Base-by-base conservation (phyloP, 2,329 filamentous ascomycete species). In the Verticillium isaacii region DNA sequence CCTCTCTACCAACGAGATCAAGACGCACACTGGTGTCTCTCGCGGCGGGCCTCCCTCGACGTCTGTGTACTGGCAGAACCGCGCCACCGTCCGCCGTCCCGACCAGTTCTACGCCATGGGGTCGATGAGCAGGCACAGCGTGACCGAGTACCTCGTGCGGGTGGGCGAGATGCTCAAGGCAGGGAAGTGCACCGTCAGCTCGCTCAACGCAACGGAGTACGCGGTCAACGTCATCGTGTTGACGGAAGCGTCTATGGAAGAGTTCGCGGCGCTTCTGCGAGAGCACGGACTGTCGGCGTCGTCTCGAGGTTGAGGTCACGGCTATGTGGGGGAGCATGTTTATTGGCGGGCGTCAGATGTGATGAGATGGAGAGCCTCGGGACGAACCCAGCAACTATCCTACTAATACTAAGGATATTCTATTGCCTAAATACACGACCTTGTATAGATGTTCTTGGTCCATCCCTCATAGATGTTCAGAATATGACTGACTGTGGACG, bases 221-320 rank as follows among this genome's bases (percentile, higher is more conserved):
- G 23, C 60, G 15, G 60, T 61, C 36, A 61, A 45, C 32, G 60
- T 61, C 19, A 45, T 61, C 15, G 45, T 61, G 11, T 2, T 36
- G 58, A 60, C 58, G 5, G 45, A 60, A 57, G 60, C 60, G 2
- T 32, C 57, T 1, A 23, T 17, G 39, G 11, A 19, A 29, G 52
- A 56, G 55, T 58, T 57, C 15, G 57, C 36, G 19, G 59, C 23
- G 32, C 25, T 32, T 5, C 23, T 71, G 66, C 68, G 58, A 1
- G 9, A 9, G 41, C 52, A 65, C 59, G 57, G 58, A 29, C 37
- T 59, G 29, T 29, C 29, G 29, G 29, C 29, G 5, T 29, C 29
- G 1, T 29, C 29, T 29, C 5, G 29, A 29, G 25, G 25, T 5
- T 25, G 25, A 25, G 5, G 25, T 25, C 25, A 25, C 25, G 25